These are phyloP conservation scores for Aspergillus baeticus DNA, from an alignment of 495 filamentous ascomycete genomes.

Conservation along the genomic window DNA sequence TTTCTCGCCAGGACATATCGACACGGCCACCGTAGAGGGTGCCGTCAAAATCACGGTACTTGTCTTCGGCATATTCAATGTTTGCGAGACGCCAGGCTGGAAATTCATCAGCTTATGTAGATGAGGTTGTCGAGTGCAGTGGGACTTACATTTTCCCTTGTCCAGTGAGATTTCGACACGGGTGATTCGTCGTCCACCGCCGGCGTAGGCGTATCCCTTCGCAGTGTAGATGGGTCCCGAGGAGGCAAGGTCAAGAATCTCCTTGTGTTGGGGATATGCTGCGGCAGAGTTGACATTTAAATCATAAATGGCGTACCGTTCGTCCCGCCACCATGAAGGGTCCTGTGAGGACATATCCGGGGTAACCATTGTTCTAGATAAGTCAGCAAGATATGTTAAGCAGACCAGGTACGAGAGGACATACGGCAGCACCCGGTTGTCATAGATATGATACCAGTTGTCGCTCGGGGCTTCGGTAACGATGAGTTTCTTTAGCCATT, in stretches of 20 bases:
- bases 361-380: conserved; percentile 66
- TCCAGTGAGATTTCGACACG: conserved; percentile 85
- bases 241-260: conserved; percentile 56
- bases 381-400: conserved; percentile 2
- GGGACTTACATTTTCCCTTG: conserved; percentile 60
- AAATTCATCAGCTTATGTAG: conserved; percentile 15
- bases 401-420: conserved; percentile 16
- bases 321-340: conserved; percentile 82
- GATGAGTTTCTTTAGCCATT: conserved; percentile 87
- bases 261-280: conserved; percentile 80
- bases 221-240: conserved; percentile 57
- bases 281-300: conserved; percentile 85
- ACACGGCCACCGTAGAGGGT: conserved; percentile 74
- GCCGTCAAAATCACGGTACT: conserved; percentile 69
- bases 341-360: conserved; percentile 78
- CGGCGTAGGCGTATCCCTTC: conserved; percentile 86
- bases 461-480: conserved; percentile 78
- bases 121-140: background rate
- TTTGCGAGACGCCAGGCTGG: conserved; percentile 77
- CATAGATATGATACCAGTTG: conserved; percentile 97
- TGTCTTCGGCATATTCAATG: conserved; percentile 84
- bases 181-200: conserved; percentile 82
- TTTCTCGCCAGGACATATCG: conserved; percentile 81
- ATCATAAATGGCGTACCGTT: conserved; percentile 93
- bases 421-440: conserved; percentile 84